A percentile compares a stretch with the other conserved stretches of the same genome.
Conservation (phyloP, 2,329 filamentous ascomycete genomes). For the Stemphylium beticola region DNA sequence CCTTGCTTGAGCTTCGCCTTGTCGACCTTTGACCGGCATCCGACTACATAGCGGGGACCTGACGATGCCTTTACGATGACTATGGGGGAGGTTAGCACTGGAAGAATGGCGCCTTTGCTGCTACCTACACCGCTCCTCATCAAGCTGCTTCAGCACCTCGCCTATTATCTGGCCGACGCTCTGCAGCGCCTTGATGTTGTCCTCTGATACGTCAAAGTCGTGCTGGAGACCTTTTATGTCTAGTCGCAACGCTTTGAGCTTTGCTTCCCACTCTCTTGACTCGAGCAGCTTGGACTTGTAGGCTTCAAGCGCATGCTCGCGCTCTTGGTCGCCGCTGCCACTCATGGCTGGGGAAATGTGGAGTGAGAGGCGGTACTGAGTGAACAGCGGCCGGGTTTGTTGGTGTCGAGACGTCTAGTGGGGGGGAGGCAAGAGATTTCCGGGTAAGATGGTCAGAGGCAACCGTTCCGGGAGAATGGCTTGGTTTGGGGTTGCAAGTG, state of each 20-base stretch:
- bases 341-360: conserved; percentile 37
- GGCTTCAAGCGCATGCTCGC: conserved; percentile 58
- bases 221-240: conserved; percentile 96
- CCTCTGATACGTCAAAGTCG: conserved; percentile 95
- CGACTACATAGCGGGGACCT: conserved; percentile 95
- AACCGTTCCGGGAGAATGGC: not conserved
- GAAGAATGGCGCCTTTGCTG: not conserved
- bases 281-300: conserved; percentile 71
- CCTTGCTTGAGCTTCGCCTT: conserved; percentile 97
- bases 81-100: conserved; percentile 49
- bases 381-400: not conserved
- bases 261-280: conserved; percentile 97
- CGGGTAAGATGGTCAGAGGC: not conserved
- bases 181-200: conserved; percentile 99
- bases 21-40: conserved; percentile 97
- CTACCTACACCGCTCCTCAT: conserved; percentile 93
- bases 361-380: conserved; percentile 1
- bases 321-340: conserved; percentile 55
- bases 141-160: conserved; percentile 97
- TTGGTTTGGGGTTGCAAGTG: not conserved
- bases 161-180: conserved; percentile 99
- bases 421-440: not conserved
- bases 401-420: not conserved
- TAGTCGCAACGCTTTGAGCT: conserved; percentile 90
- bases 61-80: conserved; percentile 99